Conservation (phyloP, 768 basidiomycete species). For the Boletus tomentosulus region DNA sequence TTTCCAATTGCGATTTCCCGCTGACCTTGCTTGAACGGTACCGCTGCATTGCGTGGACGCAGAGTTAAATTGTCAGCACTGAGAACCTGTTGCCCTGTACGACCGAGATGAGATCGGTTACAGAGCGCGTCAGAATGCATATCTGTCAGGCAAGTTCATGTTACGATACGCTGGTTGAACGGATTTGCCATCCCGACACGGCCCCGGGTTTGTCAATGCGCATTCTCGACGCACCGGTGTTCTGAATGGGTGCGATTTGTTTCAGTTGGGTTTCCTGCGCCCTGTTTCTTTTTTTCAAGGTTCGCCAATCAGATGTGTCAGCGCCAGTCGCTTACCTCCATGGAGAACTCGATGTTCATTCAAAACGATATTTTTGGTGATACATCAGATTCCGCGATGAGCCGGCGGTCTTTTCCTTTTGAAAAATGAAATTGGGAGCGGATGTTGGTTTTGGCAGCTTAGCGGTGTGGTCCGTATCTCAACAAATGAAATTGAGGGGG, state of each 20-base stretch:
- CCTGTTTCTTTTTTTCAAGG: neutral
- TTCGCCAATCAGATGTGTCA: constrained; percentile 3
- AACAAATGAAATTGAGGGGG: neutral
- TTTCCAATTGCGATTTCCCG: neutral
- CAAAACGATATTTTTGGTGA: neutral
- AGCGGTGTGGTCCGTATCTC: constrained; percentile 3
- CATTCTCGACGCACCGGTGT: neutral
- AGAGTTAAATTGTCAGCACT: neutral
- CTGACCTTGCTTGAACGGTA: neutral
- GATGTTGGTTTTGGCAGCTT: neutral
- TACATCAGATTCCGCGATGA: constrained; percentile 1
- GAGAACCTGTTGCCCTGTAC: neutral
- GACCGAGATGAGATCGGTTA: constrained; percentile 3
- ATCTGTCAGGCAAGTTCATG: neutral
- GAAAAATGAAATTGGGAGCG: neutral
- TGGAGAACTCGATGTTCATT: constrained; percentile 1
- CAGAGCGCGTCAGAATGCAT: neutral
- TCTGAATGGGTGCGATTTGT: neutral
- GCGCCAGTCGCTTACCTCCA: constrained; percentile 1
- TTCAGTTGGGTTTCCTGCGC: neutral
- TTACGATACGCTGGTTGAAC: neutral
- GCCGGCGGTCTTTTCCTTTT: neutral
- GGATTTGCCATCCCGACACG: neutral
- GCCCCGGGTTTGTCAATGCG: neutral
- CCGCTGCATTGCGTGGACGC: constrained; percentile 1